phyloP scores from a whole-genome alignment of 2,329 filamentous ascomycete genomes.

The Emergomyces orientalis region DNA sequence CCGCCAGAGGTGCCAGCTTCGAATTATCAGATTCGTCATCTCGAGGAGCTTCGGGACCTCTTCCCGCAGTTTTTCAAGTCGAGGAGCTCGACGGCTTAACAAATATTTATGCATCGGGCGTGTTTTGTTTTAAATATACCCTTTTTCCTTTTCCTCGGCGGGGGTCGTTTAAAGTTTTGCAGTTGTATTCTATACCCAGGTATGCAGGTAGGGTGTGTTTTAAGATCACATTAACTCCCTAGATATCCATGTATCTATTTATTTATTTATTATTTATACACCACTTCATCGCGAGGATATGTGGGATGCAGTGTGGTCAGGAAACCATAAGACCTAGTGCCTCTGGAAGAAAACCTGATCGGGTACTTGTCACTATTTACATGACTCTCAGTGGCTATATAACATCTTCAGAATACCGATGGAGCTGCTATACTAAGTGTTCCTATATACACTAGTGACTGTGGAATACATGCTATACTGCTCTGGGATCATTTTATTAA shows the following conservation, averaged over 20 bases:
- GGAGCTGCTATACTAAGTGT: too few species aligned
- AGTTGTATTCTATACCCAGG: not conserved
- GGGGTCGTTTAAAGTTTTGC: not conserved
- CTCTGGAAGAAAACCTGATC: too few species aligned
- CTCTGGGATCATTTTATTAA: too few species aligned
- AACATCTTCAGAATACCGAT: too few species aligned
- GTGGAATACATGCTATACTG: too few species aligned
- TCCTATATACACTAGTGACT: too few species aligned
- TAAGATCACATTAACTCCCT: not conserved
- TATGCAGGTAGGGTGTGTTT: not conserved
- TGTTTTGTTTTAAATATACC: not conserved
- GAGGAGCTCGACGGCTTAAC: constrained; percentile 4
- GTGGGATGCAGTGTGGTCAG: too few species aligned
- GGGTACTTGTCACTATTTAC: too few species aligned
- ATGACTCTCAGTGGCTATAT: too few species aligned
- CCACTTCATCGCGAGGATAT: too few species aligned
- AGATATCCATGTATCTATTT: not conserved
- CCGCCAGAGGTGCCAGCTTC: constrained; percentile 56
- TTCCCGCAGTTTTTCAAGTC: constrained; percentile 82
- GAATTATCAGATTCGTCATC: constrained; percentile 62
- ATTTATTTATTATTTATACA: too few species aligned
- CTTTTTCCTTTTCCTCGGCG: not conserved
- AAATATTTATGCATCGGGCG: not conserved
- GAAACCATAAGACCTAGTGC: too few species aligned
- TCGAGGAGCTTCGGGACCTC: constrained; percentile 63